These are phyloP conservation scores for Lolium multiflorum DNA, from an alignment of 176 grass and related monocot genomes.

Conservation along the genomic window DNA sequence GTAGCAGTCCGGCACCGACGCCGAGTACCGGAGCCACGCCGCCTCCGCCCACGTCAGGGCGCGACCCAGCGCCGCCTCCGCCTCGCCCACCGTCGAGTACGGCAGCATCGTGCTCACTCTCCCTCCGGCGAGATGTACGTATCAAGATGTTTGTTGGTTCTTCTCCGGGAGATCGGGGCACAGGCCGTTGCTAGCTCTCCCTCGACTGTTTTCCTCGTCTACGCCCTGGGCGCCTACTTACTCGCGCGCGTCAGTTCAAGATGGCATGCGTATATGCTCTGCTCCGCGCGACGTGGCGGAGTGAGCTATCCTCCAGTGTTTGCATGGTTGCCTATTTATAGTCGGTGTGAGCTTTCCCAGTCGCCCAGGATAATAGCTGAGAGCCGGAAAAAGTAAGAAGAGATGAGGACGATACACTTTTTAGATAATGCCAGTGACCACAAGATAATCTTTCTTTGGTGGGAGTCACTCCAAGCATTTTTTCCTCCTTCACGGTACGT, in stretches of 20 bases:
- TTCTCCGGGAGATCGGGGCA: slow-evolving; percentile 4
- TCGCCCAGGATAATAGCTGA: not conserved
- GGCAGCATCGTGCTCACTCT: not conserved
- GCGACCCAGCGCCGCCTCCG: not conserved
- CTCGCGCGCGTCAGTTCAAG: slow-evolving; percentile 4
- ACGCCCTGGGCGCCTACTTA: not conserved
- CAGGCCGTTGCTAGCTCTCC: not conserved
- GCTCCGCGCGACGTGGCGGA: not conserved
- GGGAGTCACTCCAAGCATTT: not conserved
- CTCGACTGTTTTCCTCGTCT: slow-evolving; percentile 6
- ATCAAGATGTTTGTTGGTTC: not conserved
- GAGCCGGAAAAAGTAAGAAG: not conserved
- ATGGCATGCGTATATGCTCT: not conserved
- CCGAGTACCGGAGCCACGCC: not conserved
- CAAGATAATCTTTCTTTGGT: not conserved
- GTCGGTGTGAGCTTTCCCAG: not conserved
- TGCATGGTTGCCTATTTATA: slow-evolving; percentile 10
- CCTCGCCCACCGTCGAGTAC: not conserved
- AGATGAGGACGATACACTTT: not conserved
- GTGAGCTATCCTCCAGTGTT: not conserved
- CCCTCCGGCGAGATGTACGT: not conserved
- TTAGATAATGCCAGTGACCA: not conserved
- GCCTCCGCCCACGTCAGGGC: not conserved
- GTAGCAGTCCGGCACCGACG: not conserved
- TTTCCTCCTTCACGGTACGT: not conserved